These are phyloP conservation scores for Hanseniaspora mollemarum DNA, from an alignment of 805 yeast species.

Conservation along the genomic window DNA sequence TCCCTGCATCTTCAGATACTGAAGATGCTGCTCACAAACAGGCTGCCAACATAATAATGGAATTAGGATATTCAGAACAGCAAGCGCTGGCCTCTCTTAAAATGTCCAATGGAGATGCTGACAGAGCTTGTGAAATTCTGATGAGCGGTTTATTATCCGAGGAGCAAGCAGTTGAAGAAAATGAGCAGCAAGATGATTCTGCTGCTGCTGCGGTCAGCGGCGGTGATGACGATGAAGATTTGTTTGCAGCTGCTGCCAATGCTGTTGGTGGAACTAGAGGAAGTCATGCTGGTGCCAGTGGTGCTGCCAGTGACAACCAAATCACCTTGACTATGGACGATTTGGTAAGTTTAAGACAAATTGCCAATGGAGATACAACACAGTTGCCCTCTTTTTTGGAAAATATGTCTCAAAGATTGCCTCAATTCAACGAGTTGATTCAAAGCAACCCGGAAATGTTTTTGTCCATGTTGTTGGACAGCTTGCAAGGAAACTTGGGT, in stretches of 20 bases:
- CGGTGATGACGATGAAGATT: slow-evolving; percentile 28
- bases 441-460: slow-evolving; percentile 85
- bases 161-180: slow-evolving; percentile 22
- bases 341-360: slow-evolving; percentile 54
- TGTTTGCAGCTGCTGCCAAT: slow-evolving; percentile 34
- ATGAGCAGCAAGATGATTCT: slow-evolving; percentile 18
- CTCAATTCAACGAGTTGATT: slow-evolving; percentile 70
- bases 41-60: slow-evolving; percentile 73
- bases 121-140: slow-evolving; percentile 91
- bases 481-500: slow-evolving; percentile 40
- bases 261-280: slow-evolving; percentile 4
- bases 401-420: slow-evolving; percentile 69
- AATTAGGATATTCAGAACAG: slow-evolving; percentile 86
- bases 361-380: slow-evolving; percentile 77
- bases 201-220: slow-evolving; percentile 22
- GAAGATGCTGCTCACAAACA: slow-evolving; percentile 34
- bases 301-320: slow-evolving; percentile 24
- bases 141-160: slow-evolving; percentile 57
- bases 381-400: slow-evolving; percentile 73
- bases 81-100: slow-evolving; percentile 84
- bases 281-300: slow-evolving; percentile 23
- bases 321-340: slow-evolving; percentile 38
- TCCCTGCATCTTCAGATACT: slow-evolving; percentile 21
- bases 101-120: slow-evolving; percentile 95
- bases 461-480: slow-evolving; percentile 57